These are phyloP conservation scores for Tanacetum coccineum DNA, from an alignment of 129 eudicot genomes.

Conservation along the genomic window DNA sequence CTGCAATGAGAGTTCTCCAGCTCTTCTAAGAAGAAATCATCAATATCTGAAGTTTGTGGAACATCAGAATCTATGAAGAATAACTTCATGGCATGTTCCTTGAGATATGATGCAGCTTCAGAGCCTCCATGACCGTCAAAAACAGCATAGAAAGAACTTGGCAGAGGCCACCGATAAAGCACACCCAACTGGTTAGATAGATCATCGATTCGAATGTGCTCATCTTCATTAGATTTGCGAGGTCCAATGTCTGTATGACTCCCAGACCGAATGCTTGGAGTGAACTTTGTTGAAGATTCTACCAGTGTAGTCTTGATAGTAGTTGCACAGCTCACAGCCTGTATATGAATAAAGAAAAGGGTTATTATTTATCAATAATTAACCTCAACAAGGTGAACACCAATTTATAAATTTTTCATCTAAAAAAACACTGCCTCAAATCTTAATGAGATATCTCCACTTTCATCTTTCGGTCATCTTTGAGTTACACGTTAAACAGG, in stretches of 20 bases:
- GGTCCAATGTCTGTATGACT: conserved; percentile 81
- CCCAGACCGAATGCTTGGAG: conserved; percentile 65
- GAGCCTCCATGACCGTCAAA: conserved; percentile 91
- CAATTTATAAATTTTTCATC: too few species aligned
- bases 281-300: conserved; percentile 28
- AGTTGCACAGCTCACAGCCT: conserved; percentile 33
- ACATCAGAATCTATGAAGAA: conserved; percentile 62
- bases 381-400: too few species aligned
- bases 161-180: conserved; percentile 46
- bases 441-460: too few species aligned
- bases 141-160: conserved; percentile 71
- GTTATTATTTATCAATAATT: neutral
- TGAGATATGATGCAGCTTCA: conserved; percentile 67
- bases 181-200: conserved; percentile 48
- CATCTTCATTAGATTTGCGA: conserved; percentile 69
- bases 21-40: conserved; percentile 45
- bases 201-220: conserved; percentile 71
- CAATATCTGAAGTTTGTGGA: conserved; percentile 48
- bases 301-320: conserved; percentile 4
- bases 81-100: conserved; percentile 52
- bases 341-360: neutral
- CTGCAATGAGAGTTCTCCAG: conserved; percentile 40
- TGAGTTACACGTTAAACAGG: too few species aligned
- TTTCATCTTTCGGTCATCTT: too few species aligned
- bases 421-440: too few species aligned